Evolutionary conservation across 2,329 filamentous ascomycete genomes (phyloP), one percentile per base, ranked within the genome.

Genomic region (Diaporthe aspalathi): DNA sequence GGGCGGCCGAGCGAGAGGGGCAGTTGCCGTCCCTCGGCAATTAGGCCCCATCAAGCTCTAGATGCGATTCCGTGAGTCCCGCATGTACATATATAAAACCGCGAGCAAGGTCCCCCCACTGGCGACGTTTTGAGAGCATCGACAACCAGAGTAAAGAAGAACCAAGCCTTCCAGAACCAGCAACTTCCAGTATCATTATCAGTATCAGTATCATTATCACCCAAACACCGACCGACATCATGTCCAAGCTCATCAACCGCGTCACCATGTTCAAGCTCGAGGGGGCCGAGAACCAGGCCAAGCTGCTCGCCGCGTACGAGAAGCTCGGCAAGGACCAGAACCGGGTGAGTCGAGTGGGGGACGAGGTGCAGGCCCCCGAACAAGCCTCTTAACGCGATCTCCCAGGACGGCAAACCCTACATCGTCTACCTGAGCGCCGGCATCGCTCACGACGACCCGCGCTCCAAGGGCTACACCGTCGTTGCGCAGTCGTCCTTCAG

Each of bases 361-460:
- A 11, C 7, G 49, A 45, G 32, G 27, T 38, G 2, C 20, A 52
- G 35, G 22, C 7, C 4, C n/a, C 9, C 12, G 16, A 24, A 14
- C 12, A 38, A 16, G 17, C n/a, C 29, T n/a, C n/a, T 45, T 49
- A 22, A 57, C 20, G 22, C n/a, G 3, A 8, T 5, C 8, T 8
- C 50, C 24, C 68, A 94, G 92, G 87, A 92, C 76, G 91, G 90
- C 73, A 90, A 92, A 78, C 90, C 90, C 1, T 94, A 94, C 79
- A 92, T 94, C 74, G 80, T 90, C 54, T 84, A 85, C 70, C 83
- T 89, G 74, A 74, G 83, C 80, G 90, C 87, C 17, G 87, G 87
- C 40, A 29, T 69, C n/a, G 79, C 82, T 27, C 81, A 88, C 73
- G 83, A 86, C 11, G 90, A 92, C 75, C 82, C 86, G 22, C 88